phyloP scores from a whole-genome alignment of 2,329 filamentous ascomycete species.

The Trichoderma sp. region DNA sequence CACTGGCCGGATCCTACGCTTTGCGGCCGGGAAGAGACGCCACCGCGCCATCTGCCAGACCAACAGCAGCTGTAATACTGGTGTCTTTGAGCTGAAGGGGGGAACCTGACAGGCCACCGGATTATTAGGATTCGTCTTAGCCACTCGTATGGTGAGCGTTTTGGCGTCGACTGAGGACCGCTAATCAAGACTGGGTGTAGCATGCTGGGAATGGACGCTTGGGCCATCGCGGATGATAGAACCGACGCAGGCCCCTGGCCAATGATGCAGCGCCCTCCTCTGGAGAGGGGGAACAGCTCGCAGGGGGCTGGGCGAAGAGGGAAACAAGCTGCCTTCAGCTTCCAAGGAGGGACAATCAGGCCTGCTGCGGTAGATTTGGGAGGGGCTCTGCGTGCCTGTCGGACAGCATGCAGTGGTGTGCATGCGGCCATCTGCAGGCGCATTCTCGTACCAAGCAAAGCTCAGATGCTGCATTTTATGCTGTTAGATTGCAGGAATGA shows the following conservation, averaged over 20 bases:
- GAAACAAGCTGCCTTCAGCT: slow-evolving; percentile 7
- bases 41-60: slow-evolving; percentile 1
- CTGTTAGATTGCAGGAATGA: not conserved
- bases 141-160: not conserved
- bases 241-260: slow-evolving; percentile 8
- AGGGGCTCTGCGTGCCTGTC: not conserved
- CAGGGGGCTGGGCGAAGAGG: not conserved
- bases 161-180: slow-evolving; percentile 2
- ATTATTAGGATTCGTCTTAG: not conserved
- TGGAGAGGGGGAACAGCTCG: not conserved
- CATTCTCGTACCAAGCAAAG: not conserved
- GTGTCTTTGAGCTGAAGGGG: not conserved
- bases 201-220: slow-evolving; percentile 4
- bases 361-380: not conserved
- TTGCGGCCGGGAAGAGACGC: slow-evolving; percentile 12
- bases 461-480: not conserved
- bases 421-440: not conserved
- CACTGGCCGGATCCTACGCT: slow-evolving; percentile 11
- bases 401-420: not conserved
- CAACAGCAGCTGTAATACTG: not conserved
- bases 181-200: slow-evolving; percentile 6
- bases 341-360: slow-evolving; percentile 3
- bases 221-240: slow-evolving; percentile 16
- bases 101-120: not conserved
- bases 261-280: not conserved